Evolutionary conservation across 2,329 filamentous ascomycete species (phyloP).

Genomic region (Pyrenophora graminea): DNA sequence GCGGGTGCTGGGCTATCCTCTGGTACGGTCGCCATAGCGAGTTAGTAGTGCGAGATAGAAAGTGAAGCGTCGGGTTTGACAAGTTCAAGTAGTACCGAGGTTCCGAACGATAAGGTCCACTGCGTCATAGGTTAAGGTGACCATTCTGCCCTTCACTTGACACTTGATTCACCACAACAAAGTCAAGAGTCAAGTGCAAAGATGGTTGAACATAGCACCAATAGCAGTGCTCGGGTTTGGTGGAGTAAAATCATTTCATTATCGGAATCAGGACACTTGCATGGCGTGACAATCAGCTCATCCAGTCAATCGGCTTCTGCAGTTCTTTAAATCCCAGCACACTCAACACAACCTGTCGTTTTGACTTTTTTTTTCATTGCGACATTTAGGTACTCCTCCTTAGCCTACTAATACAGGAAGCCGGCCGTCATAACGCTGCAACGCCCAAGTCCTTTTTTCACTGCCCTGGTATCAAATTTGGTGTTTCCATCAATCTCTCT

Average conservation of each 20-base stretch:
- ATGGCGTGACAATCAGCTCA: slow-evolving; percentile 40
- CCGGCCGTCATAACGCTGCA: slow-evolving; percentile 14
- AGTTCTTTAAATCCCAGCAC: no score
- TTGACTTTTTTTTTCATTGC: slow-evolving; percentile 10
- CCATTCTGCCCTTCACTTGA: no score
- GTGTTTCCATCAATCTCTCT: slow-evolving; percentile 23
- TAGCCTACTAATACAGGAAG: slow-evolving; percentile 9
- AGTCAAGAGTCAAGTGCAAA: no score
- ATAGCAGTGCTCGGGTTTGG: not conserved
- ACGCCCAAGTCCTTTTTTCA: slow-evolving; percentile 13
- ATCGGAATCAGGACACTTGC: slow-evolving; percentile 5
- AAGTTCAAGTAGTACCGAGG: slow-evolving; percentile 2
- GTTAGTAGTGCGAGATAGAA: slow-evolving; percentile 5
- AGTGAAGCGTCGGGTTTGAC: not conserved
- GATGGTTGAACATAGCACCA: no score
- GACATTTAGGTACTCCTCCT: slow-evolving; percentile 7
- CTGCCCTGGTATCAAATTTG: slow-evolving; percentile 28
- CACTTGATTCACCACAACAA: no score
- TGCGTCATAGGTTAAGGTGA: slow-evolving; percentile 2
- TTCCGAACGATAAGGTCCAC: slow-evolving; percentile 5
- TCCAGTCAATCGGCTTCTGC: slow-evolving; percentile 1
- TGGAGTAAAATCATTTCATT: not conserved
- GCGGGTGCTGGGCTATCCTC: slow-evolving; percentile 17
- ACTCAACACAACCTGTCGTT: not conserved
- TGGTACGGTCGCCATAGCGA: slow-evolving; percentile 21